A percentile compares a stretch with the other conserved stretches of the same genome.
Conservation (phyloP, 257 asterid species). For the Thymus quinquecostatus region DNA sequence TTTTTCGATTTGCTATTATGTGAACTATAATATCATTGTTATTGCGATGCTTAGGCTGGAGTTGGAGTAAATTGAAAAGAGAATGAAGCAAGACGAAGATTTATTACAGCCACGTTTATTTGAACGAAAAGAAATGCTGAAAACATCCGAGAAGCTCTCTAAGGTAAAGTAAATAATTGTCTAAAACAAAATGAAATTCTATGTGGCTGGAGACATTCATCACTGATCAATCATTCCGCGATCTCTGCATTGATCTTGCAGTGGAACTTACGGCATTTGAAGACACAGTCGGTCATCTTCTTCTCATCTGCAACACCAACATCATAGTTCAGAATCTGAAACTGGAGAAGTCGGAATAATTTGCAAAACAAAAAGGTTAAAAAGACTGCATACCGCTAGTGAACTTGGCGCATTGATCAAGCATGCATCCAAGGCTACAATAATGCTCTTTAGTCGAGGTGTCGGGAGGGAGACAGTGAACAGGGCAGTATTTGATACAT, state of each 20-base stretch:
- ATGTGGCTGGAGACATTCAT: slow-evolving; percentile 20
- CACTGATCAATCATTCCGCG: slow-evolving; percentile 5
- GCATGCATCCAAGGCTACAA: slow-evolving; percentile 49
- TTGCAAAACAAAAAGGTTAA: too few species aligned
- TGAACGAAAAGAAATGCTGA: slow-evolving; percentile 16
- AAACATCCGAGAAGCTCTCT: slow-evolving; percentile 10
- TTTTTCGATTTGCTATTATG: background rate
- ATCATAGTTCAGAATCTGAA: background rate
- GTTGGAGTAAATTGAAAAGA: background rate
- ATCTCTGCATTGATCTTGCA: slow-evolving; percentile 32
- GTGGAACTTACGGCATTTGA: slow-evolving; percentile 43
- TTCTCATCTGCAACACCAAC: slow-evolving; percentile 44
- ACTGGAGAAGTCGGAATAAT: background rate
- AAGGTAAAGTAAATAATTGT: slow-evolving; percentile 3
- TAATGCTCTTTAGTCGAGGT: slow-evolving; percentile 34
- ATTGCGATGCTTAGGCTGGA: background rate
- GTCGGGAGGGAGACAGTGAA: slow-evolving; percentile 50
- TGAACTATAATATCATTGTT: slow-evolving; percentile 5
- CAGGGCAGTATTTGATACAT: slow-evolving; percentile 52
- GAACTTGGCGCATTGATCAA: slow-evolving; percentile 46
- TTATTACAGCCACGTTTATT: slow-evolving; percentile 41
- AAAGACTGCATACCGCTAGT: slow-evolving; percentile 31
- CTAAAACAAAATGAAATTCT: background rate
- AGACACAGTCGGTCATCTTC: slow-evolving; percentile 43
- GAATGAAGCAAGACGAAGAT: background rate